Base-by-base conservation (phyloP, 176 grass and related monocot genomes). In the Rhynchospora pubera region DNA sequence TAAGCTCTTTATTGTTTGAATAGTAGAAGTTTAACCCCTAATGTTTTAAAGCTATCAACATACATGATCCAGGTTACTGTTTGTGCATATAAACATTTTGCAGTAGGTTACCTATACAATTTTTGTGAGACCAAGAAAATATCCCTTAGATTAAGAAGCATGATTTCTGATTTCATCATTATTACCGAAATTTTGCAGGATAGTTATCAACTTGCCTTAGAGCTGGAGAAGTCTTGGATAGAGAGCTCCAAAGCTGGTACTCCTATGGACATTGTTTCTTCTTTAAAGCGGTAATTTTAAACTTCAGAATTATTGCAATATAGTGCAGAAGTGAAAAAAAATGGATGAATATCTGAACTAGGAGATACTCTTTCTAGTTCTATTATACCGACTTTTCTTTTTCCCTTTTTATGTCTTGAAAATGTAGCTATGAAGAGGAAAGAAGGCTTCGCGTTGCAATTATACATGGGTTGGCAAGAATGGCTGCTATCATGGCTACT, bases 401-500 rank as follows among this genome's bases (percentile, higher is more conserved):
- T 44, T 28, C 30, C 23, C 13, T 10, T 55, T 55, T 26, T 30
- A 53, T 3, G 23, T 55, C 69, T 88, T 85, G 60, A 28, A 32
- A 59, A 43, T 90, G 79, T 51, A 99, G 96, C 53, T 99, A 99
- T 87, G 96, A 99, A 81, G 85, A 87, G 14, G 92, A 99, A 82
- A 93, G 96, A 91, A 94, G 84, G 69, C 85, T 95, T 13, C 96
- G 96, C 56, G 96, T 99, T 70, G 91, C 96, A 77, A 18, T 99
- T 84, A 93, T 99, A 90, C 92, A 99, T 84, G 96, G 92, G 79
- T 90, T 99, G 87, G 92, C 96, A 86, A 88, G 96, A 85, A 99
- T 99, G 96, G 96, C 96, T 79, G 96, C 96, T 76, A 93, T 90
- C 81, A 99, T 99, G 96, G 96, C 96, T 83, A 87, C 92, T 24